Evolutionary conservation across 1,284 basidiomycete species (phyloP).

Genomic region (Amylostereum chailletii): DNA sequence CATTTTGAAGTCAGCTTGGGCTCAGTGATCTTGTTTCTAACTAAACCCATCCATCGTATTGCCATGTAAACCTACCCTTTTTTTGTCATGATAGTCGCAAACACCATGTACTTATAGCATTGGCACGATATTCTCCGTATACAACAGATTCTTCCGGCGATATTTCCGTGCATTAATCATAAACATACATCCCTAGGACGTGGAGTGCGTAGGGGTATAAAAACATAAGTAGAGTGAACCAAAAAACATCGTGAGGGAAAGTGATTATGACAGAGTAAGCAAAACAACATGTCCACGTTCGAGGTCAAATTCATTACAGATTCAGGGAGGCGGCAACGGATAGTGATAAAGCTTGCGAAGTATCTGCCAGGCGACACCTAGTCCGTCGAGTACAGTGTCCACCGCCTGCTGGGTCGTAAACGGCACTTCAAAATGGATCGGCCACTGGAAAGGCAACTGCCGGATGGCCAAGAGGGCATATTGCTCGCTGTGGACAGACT

Average conservation of each 20-base stretch:
- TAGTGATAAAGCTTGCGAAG: slow-evolving; percentile 21
- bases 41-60: background rate
- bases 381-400: slow-evolving; percentile 15
- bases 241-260: background rate
- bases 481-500: slow-evolving; percentile 5
- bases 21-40: slow-evolving; percentile 15
- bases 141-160: too few relatives aligned
- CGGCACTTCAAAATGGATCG: slow-evolving; percentile 17
- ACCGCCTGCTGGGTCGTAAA: slow-evolving; percentile 15
- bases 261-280: background rate
- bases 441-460: slow-evolving; percentile 12
- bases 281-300: background rate
- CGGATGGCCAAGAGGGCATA: slow-evolving; percentile 8
- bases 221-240: too few relatives aligned
- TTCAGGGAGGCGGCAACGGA: slow-evolving; percentile 23
- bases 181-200: too few relatives aligned
- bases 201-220: too few relatives aligned
- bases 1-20: slow-evolving; percentile 34
- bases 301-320: background rate
- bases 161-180: too few relatives aligned
- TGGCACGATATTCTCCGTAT: too few relatives aligned
- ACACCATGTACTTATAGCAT: too few relatives aligned
- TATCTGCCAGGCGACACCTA: slow-evolving; percentile 21
- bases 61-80: background rate
- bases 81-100: background rate